Evolutionary conservation across 1,139 yeast genomes (phyloP), one percentile per base, ranked within the genome.

Genomic region (Yamadazyma conglobata): DNA sequence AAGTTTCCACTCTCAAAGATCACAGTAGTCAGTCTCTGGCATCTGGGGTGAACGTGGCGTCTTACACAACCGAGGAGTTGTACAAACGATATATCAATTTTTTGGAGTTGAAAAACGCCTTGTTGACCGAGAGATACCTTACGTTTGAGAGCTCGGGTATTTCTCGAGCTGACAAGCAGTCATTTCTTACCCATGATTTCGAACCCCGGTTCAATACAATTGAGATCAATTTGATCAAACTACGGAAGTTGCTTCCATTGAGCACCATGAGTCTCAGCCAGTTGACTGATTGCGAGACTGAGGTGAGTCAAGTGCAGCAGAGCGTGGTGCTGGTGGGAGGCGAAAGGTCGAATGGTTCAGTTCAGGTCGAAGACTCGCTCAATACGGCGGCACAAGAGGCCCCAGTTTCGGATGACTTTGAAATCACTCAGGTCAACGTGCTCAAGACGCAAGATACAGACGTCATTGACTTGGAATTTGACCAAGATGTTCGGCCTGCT

Each of bases 131-230:
- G 34, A 35, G 61, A 32, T 52, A 57, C 28, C 32, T 44, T 5
- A 49, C 52, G 5, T 58, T 51, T 31, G 66, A 60, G 36, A 60
- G 66, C 4, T 54, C 66, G 1, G 53, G 63, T n/a, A 50, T 60
- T 9, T 59, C 68, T 3, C 39, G 56, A 6, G 67, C 61, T 34
- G 57, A 54, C 9, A 63, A 63, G 34, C 46, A 52, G 21, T 40
- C 44, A 15, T 57, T 58, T 42, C 47, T 56, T 15, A 32, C 34
- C 15, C 37, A 37, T n/a, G 46, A 30, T 13, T 56, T 52, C 30
- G 42, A 43, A 8, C 57, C 59, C 0, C 8, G 21, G 20, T 58
- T 21, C 33, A 33, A 25, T 10, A 17, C 10, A 32, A 37, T 28
- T n/a, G 44, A 30, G 18, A 13, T 22, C 23, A 31, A 25, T 15